Percentiles rank a stretch among this genome's conserved stretches.
phyloP scores from a whole-genome alignment of 495 filamentous ascomycete genomes.

The Rhizodiscina lignyota region DNA sequence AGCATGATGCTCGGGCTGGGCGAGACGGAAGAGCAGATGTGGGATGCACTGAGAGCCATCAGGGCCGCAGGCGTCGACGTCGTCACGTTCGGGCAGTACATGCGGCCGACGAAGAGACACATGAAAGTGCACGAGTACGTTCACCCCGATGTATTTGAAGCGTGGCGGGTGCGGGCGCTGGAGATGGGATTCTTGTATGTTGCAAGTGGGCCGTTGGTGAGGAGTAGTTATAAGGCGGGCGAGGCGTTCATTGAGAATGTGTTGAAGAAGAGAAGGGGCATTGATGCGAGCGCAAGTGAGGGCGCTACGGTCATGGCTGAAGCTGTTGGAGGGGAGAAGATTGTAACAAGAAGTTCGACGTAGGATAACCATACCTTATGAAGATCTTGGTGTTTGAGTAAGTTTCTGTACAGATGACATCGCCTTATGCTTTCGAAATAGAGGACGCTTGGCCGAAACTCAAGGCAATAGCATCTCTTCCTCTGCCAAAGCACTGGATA shows the following conservation, averaged over 20 bases:
- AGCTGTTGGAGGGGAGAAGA: too few relatives aligned
- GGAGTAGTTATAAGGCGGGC: slow-evolving; percentile 92
- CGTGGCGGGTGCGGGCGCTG: slow-evolving; percentile 77
- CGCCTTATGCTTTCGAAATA: too few relatives aligned
- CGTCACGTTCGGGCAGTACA: slow-evolving; percentile 97
- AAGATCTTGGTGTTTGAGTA: too few relatives aligned
- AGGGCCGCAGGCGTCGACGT: slow-evolving; percentile 72
- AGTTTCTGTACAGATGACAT: too few relatives aligned
- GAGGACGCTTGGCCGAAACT: too few relatives aligned
- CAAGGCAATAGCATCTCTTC: too few relatives aligned
- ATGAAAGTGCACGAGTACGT: slow-evolving; percentile 93
- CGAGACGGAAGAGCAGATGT: slow-evolving; percentile 80
- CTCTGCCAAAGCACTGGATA: too few relatives aligned
- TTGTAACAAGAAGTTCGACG: too few relatives aligned
- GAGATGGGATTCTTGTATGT: slow-evolving; percentile 96
- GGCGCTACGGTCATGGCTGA: too few relatives aligned
- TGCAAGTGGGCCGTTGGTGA: slow-evolving; percentile 79
- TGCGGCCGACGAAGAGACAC: slow-evolving; percentile 94
- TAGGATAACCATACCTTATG: too few relatives aligned
- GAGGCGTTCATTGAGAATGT: slow-evolving; percentile 99
- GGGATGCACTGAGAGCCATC: slow-evolving; percentile 59
- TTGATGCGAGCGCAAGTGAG: neutral
- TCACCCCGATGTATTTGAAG: slow-evolving; percentile 74
- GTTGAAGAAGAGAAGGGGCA: slow-evolving; percentile 56
- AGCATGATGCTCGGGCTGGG: slow-evolving; percentile 92